phyloP scores from a whole-genome alignment of 495 filamentous ascomycete species.

The Pseudevernia furfuracea region DNA sequence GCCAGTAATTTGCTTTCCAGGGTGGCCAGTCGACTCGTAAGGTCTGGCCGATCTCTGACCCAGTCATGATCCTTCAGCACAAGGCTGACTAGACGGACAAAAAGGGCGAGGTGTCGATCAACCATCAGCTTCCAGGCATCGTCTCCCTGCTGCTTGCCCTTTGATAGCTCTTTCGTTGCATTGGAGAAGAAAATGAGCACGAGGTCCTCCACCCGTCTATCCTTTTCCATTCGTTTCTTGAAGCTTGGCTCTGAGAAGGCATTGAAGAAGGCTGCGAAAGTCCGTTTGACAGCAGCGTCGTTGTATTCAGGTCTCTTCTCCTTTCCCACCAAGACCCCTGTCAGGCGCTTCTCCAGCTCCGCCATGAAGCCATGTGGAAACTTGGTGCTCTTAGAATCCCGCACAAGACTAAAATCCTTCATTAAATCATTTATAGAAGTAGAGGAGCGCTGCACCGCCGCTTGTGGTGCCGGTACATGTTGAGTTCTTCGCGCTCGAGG shows the following conservation, averaged over 20 bases:
- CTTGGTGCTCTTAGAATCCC: slow-evolving; percentile 66
- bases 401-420: slow-evolving; percentile 67
- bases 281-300: slow-evolving; percentile 68
- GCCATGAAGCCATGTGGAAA: slow-evolving; percentile 73
- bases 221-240: slow-evolving; percentile 78
- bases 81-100: slow-evolving; percentile 76
- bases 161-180: slow-evolving; percentile 78
- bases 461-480: slow-evolving; percentile 58
- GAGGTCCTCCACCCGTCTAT: slow-evolving; percentile 83
- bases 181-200: slow-evolving; percentile 84
- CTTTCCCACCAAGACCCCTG: slow-evolving; percentile 57
- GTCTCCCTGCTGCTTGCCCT: slow-evolving; percentile 73
- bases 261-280: slow-evolving; percentile 74
- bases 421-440: slow-evolving; percentile 65
- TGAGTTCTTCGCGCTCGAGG: slow-evolving; percentile 81
- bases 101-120: slow-evolving; percentile 90
- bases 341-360: slow-evolving; percentile 61
- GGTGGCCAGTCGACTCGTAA: slow-evolving; percentile 66
- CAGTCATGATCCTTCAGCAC: slow-evolving; percentile 74
- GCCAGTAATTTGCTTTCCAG: slow-evolving; percentile 88
- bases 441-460: slow-evolving; percentile 56
- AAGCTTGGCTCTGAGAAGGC: slow-evolving; percentile 65
- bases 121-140: slow-evolving; percentile 88
- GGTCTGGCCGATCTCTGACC: slow-evolving; percentile 72
- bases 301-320: slow-evolving; percentile 71